A percentile compares a stretch with the other conserved stretches of the same genome.
These are phyloP conservation scores for Parachaetomium inaequale DNA, from an alignment of 495 filamentous ascomycete genomes.

Conservation along the genomic window DNA sequence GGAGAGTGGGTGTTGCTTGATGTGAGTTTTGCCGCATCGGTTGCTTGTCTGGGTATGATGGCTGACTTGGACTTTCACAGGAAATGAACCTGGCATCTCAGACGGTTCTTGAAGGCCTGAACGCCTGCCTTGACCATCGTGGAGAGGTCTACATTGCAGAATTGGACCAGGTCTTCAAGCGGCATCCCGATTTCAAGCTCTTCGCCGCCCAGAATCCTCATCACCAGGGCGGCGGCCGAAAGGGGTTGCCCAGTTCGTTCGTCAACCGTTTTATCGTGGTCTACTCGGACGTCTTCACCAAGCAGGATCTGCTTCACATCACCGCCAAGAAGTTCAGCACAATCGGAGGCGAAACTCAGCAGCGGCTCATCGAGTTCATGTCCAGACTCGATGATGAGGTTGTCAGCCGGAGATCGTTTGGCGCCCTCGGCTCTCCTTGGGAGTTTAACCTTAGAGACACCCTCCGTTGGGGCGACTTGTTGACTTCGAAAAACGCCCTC, in stretches of 20 bases:
- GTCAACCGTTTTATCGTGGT: conserved; percentile 98
- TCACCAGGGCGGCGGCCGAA: conserved; percentile 92
- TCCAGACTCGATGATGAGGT: conserved; percentile 69
- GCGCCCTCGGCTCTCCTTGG: conserved; percentile 84
- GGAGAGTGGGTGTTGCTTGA: conserved; percentile 96
- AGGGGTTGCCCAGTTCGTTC: conserved; percentile 92
- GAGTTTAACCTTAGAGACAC: conserved; percentile 96
- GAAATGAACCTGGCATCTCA: conserved; percentile 99
- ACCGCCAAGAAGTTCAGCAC: conserved; percentile 70
- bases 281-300: conserved; percentile 82
- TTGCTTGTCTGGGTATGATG: neutral
- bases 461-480: conserved; percentile 79
- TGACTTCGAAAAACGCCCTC: conserved; percentile 54
- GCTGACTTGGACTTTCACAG: conserved; percentile 15
- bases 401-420: conserved; percentile 61
- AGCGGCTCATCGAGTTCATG: conserved; percentile 74
- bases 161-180: conserved; percentile 85
- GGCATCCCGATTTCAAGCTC: conserved; percentile 82
- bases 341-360: conserved; percentile 52
- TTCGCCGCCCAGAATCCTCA: conserved; percentile 98
- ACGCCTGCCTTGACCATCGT: conserved; percentile 95
- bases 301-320: conserved; percentile 77
- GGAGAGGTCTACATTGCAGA: conserved; percentile 95
- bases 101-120: conserved; percentile 93
- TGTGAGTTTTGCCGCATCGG: conserved; percentile 18